Conservation (phyloP, 106 monocot genomes). For the Narthecium ossifragum region DNA sequence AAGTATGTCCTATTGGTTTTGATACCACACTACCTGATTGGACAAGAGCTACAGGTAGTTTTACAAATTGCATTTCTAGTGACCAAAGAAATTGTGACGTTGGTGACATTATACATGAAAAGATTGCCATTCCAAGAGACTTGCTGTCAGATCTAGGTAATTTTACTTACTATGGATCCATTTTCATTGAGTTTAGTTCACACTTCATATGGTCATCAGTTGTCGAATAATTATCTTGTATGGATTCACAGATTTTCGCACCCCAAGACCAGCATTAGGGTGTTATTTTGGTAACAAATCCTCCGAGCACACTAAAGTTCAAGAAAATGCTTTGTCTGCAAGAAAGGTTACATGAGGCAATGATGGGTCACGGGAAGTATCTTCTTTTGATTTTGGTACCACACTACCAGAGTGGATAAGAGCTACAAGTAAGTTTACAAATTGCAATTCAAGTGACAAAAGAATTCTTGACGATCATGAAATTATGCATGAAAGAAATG, state of each 20-base stretch:
- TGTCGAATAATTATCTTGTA: too few species aligned
- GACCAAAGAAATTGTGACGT: not conserved
- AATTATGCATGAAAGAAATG: too few species aligned
- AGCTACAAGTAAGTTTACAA: too few species aligned
- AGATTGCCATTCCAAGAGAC: not conserved
- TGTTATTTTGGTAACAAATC: not conserved
- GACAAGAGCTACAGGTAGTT: conserved; percentile 21
- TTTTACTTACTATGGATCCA: not conserved
- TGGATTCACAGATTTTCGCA: conserved; percentile 39
- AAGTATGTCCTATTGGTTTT: conserved; percentile 27
- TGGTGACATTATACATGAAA: not conserved
- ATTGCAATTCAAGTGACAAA: too few species aligned
- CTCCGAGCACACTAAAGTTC: not conserved
- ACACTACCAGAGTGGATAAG: too few species aligned
- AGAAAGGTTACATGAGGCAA: too few species aligned
- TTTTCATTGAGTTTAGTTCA: not conserved
- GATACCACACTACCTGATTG: conserved; percentile 25
- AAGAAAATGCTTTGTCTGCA: not conserved
- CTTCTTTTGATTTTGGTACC: too few species aligned
- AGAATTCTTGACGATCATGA: too few species aligned
- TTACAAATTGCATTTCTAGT: conserved; percentile 1
- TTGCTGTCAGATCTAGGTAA: conserved; percentile 26
- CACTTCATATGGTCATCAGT: too few species aligned
- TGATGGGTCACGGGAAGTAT: too few species aligned
- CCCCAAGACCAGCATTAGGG: conserved; percentile 30